Percentiles rank a stretch among this genome's conserved stretches.
These are phyloP conservation scores for Fusarium nurragi DNA, from an alignment of 2,329 filamentous ascomycete species.

Conservation along the genomic window DNA sequence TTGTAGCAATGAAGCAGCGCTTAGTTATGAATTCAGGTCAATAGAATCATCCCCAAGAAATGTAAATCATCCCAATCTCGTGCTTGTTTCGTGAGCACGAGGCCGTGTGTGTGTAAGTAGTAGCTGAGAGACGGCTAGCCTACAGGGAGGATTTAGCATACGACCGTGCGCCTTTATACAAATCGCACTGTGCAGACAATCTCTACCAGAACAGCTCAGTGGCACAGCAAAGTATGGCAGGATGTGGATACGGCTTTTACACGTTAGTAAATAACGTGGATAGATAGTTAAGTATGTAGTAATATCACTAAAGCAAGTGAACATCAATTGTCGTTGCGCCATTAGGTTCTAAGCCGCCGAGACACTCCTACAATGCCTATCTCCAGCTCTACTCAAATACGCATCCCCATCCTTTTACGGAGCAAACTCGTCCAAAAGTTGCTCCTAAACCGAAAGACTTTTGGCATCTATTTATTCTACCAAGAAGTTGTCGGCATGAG, in stretches of 20 bases:
- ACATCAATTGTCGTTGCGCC: constrained; percentile 45
- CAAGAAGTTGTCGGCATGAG: constrained; percentile 76
- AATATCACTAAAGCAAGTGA: constrained; percentile 24
- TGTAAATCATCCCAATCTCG: background rate
- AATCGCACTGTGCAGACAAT: background rate
- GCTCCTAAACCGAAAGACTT: constrained; percentile 33
- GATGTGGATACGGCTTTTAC: too few species aligned
- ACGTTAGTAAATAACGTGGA: background rate
- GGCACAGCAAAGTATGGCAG: background rate
- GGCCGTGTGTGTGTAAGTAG: constrained; percentile 27
- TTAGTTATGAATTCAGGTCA: background rate
- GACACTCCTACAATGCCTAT: constrained; percentile 41
- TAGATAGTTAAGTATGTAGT: background rate
- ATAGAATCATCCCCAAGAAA: constrained; percentile 1
- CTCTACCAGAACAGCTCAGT: background rate
- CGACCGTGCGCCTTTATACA: constrained; percentile 1
- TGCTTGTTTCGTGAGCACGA: background rate
- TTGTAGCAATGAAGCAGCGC: constrained; percentile 1
- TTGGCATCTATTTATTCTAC: constrained; percentile 68
- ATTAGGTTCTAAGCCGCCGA: constrained; percentile 44
- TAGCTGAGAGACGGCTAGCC: background rate
- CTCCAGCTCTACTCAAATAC: constrained; percentile 31
- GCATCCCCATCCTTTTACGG: constrained; percentile 41
- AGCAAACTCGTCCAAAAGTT: constrained; percentile 27
- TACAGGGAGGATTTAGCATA: background rate